These are phyloP conservation scores for Puccinia triticina DNA, from an alignment of 1,284 basidiomycete genomes.

Conservation along the genomic window DNA sequence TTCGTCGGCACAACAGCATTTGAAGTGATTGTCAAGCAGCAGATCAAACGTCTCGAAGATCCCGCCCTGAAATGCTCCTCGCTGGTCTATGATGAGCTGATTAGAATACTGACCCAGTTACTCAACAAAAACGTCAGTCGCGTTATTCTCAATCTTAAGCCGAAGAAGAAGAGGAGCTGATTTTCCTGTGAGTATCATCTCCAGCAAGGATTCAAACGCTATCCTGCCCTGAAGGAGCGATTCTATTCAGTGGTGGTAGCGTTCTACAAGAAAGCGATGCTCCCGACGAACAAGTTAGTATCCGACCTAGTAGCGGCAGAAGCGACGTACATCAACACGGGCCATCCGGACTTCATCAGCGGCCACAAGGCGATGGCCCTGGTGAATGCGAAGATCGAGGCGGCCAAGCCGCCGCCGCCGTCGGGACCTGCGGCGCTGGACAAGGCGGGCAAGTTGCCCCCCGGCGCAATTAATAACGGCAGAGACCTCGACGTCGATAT, in stretches of 20 bases:
- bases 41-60: slow-evolving; percentile 94
- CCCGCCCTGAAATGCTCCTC: slow-evolving; percentile 89
- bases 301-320: slow-evolving; percentile 90
- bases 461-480: slow-evolving; percentile 79
- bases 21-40: slow-evolving; percentile 97
- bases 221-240: slow-evolving; percentile 86
- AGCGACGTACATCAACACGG: slow-evolving; percentile 97
- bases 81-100: slow-evolving; percentile 93
- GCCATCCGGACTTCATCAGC: slow-evolving; percentile 94
- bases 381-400: slow-evolving; percentile 68
- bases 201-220: slow-evolving; percentile 91
- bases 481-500: slow-evolving; percentile 88
- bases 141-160: neutral
- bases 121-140: slow-evolving; percentile 81
- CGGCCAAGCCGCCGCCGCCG: slow-evolving; percentile 79
- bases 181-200: slow-evolving; percentile 35
- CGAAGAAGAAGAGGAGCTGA: neutral
- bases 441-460: slow-evolving; percentile 70
- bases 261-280: slow-evolving; percentile 93
- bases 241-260: slow-evolving; percentile 93
- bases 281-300: slow-evolving; percentile 91
- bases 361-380: slow-evolving; percentile 95
- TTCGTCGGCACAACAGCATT: slow-evolving; percentile 96
- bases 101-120: slow-evolving; percentile 88
- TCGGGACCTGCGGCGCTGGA: slow-evolving; percentile 67